Percentiles rank a stretch among this genome's conserved stretches.
Conservation (phyloP, 2,329 filamentous ascomycete genomes). For the Aspergillus fumigatus region DNA sequence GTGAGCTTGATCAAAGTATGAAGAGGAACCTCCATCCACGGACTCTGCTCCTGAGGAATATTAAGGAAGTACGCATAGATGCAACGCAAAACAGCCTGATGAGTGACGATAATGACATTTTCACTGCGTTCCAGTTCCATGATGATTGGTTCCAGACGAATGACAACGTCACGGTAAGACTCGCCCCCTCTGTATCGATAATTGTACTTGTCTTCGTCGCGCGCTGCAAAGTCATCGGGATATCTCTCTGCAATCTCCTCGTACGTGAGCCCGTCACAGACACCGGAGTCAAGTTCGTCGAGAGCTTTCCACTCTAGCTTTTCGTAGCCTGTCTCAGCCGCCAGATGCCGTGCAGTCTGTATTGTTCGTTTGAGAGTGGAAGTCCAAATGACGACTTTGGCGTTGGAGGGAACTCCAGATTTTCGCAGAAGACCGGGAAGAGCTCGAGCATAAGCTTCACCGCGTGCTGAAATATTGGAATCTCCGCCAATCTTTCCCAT, state of each 20-base stretch:
- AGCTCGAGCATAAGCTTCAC: conserved; percentile 79
- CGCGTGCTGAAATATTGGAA: conserved; percentile 76
- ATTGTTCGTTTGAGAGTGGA: conserved; percentile 80
- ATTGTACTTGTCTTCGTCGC: conserved; percentile 99
- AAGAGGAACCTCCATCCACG: conserved; percentile 97
- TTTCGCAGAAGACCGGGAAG: conserved; percentile 79
- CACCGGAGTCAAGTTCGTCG: conserved; percentile 92
- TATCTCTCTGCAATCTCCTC: conserved; percentile 87
- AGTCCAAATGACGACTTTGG: conserved; percentile 68
- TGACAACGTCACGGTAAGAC: conserved; percentile 93
- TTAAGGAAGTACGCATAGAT: conserved; percentile 99
- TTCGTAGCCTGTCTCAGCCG: conserved; percentile 66
- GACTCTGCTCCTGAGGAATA: conserved; percentile 83
- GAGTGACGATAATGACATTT: conserved; percentile 96
- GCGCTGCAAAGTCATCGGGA: conserved; percentile 90
- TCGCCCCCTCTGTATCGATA: conserved; percentile 97
- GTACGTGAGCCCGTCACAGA: conserved; percentile 95
- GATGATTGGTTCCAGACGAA: conserved; percentile 96
- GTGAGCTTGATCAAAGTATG: conserved; percentile 97
- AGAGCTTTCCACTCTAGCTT: conserved; percentile 98
- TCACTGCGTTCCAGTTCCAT: conserved; percentile 97
- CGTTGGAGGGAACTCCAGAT: conserved; percentile 69
- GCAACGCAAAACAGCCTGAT: conserved; percentile 93
- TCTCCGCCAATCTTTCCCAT: conserved; percentile 90
- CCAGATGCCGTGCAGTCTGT: conserved; percentile 80